These are phyloP conservation scores for Eimeria necatrix DNA, from an alignment of 169 alveolate species.

Conservation along the genomic window DNA sequence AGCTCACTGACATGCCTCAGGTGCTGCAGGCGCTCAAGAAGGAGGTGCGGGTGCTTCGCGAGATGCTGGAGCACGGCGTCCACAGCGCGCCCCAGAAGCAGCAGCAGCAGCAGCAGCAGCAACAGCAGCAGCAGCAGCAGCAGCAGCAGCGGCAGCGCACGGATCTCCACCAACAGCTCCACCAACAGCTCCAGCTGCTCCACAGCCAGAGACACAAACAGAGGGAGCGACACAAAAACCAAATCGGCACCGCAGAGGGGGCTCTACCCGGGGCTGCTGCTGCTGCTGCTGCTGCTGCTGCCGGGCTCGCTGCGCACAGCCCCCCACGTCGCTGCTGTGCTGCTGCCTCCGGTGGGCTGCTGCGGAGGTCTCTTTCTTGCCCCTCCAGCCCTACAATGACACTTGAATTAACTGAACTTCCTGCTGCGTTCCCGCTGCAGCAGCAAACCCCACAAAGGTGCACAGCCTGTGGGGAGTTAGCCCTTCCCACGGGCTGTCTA, in stretches of 20 bases:
- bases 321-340: neutral
- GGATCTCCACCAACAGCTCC: neutral
- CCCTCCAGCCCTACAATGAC: neutral
- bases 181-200: neutral
- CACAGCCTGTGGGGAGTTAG: conserved; percentile 42
- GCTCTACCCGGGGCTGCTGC: neutral
- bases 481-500: conserved; percentile 33
- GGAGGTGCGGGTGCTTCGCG: conserved; percentile 47
- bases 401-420: neutral
- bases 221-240: neutral
- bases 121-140: neutral
- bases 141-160: neutral
- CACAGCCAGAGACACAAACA: neutral
- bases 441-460: conserved; percentile 24
- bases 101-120: conserved; percentile 5
- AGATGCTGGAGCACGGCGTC: neutral
- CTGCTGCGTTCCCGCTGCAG: neutral
- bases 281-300: neutral
- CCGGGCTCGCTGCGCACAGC: neutral
- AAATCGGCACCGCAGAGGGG: neutral
- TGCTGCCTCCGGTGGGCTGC: neutral
- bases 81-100: neutral
- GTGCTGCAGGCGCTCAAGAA: conserved; percentile 15
- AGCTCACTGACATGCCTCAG: conserved; percentile 12
- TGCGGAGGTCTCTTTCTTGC: conserved; percentile 43